Percentiles rank a stretch among this genome's conserved stretches.
phyloP scores from a whole-genome alignment of 169 alveolate genomes.

The Plasmodium reichenowi region DNA sequence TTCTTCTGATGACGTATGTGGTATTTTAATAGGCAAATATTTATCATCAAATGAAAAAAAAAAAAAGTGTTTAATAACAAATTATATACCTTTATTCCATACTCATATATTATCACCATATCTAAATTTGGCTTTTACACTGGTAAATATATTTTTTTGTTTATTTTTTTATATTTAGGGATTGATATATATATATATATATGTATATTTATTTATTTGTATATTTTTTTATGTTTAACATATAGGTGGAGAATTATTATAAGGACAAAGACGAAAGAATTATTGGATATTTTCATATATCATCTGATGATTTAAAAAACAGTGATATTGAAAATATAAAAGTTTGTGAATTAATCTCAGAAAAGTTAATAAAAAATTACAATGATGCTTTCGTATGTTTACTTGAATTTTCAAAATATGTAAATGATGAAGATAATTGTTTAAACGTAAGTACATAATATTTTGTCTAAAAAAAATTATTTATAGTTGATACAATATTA shows the following conservation, averaged over 20 bases:
- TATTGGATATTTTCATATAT: conserved; percentile 60
- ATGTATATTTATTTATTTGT: neutral
- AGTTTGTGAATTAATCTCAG: conserved; percentile 55
- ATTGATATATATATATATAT: neutral
- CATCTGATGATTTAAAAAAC: conserved; percentile 50
- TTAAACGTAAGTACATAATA: conserved; percentile 34
- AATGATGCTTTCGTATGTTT: conserved; percentile 57
- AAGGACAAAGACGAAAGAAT: conserved; percentile 47
- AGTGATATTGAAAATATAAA: conserved; percentile 45
- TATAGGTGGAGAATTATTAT: conserved; percentile 61
- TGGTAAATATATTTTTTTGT: conserved; percentile 19
- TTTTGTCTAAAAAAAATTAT: neutral
- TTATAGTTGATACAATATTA: neutral
- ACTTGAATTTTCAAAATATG: conserved; percentile 34
- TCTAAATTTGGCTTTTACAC: conserved; percentile 56
- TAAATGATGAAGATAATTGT: conserved; percentile 26
- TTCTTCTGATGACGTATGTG: conserved; percentile 74
- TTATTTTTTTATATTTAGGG: neutral
- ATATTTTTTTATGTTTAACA: neutral
- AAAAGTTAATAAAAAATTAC: conserved; percentile 48
- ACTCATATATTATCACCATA: conserved; percentile 57
- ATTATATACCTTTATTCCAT: conserved; percentile 63
- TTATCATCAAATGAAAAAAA: conserved; percentile 3
- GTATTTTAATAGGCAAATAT: conserved; percentile 68
- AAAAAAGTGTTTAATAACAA: conserved; percentile 45